phyloP scores from a whole-genome alignment of 1,284 basidiomycete species.

The Ustanciosporium gigantosporum region DNA sequence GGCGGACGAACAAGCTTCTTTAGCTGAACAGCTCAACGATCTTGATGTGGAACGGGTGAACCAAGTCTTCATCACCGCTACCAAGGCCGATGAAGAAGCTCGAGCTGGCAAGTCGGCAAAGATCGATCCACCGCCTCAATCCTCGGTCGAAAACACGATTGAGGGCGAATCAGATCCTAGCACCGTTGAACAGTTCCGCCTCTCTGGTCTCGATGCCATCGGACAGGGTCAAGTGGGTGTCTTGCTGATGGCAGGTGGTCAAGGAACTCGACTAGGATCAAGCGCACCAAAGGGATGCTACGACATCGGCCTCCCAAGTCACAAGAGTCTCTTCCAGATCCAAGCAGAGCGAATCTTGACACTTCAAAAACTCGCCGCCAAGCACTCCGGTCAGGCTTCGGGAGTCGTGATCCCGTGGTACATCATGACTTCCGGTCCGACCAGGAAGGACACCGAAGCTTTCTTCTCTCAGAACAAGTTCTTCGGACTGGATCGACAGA shows the following conservation, averaged over 20 bases:
- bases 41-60: slow-evolving; percentile 92
- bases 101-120: slow-evolving; percentile 62
- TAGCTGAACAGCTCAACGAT: slow-evolving; percentile 75
- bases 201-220: slow-evolving; percentile 78
- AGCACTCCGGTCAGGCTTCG: slow-evolving; percentile 65
- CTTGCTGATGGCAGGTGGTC: slow-evolving; percentile 94
- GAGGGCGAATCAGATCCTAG: slow-evolving; percentile 37
- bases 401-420: slow-evolving; percentile 85
- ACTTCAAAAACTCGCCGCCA: slow-evolving; percentile 73
- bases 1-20: slow-evolving; percentile 69
- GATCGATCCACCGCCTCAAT: slow-evolving; percentile 43
- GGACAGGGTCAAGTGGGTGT: slow-evolving; percentile 83
- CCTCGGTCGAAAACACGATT: slow-evolving; percentile 42
- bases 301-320: slow-evolving; percentile 88
- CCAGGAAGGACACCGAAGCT: slow-evolving; percentile 79
- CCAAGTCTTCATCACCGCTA: slow-evolving; percentile 78
- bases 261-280: slow-evolving; percentile 92
- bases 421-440: slow-evolving; percentile 98
- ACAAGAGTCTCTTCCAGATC: slow-evolving; percentile 92
- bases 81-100: slow-evolving; percentile 70
- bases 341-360: slow-evolving; percentile 91
- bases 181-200: slow-evolving; percentile 66
- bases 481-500: slow-evolving; percentile 80
- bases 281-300: slow-evolving; percentile 95
- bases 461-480: slow-evolving; percentile 79